Evolutionary conservation across 2,329 filamentous ascomycete genomes (phyloP), one percentile per base, ranked within the genome.

Genomic region (Cladosporium cucumerinum): DNA sequence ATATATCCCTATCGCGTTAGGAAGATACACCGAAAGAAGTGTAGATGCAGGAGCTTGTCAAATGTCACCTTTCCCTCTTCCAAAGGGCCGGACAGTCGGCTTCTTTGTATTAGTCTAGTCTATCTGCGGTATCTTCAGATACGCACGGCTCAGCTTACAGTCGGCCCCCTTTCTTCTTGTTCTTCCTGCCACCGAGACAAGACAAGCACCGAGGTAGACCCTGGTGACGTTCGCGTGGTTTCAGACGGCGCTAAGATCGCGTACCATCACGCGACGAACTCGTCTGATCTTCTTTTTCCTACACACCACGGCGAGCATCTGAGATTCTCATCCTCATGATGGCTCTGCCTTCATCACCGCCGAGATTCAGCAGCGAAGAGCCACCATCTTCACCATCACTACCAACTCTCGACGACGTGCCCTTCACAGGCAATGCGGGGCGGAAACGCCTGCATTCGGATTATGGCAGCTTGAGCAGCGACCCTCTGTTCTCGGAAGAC

Each of bases 401-500:
- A 4, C 67, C 70, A 1, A 60, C 63, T n/a, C 61, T 67, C 30
- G 57, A 49, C 49, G 65, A 66, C 26, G 66, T 63, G 25, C 49
- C 68, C 18, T 65, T 57, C 34, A 43, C 65, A 49, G 39, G 25
- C 39, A 48, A 58, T 65, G 26, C 39, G 28, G 57, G 60, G 52
- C 71, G 74, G n/a, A 77, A 77, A 64, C 71, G 75, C 34, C 71
- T 69, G 39, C 68, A 73, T 26, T 68, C 67, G 5, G 74, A 74
- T 39, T 72, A 72, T 55, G 75, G 69, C 66, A 69, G 66, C 43
- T 78, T 84, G 68, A 91, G 88, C 23, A 91, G 89, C 72, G 89
- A 92, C 71, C 88, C 88, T 3, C 84, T 91, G 28, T 92, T 92
- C 76, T 91, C 88, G 73, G 89, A 92, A 66, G 88, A 91, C 71